phyloP scores from a whole-genome alignment of 1,139 yeast species.

The Groenewaldozyma auringiensis region DNA sequence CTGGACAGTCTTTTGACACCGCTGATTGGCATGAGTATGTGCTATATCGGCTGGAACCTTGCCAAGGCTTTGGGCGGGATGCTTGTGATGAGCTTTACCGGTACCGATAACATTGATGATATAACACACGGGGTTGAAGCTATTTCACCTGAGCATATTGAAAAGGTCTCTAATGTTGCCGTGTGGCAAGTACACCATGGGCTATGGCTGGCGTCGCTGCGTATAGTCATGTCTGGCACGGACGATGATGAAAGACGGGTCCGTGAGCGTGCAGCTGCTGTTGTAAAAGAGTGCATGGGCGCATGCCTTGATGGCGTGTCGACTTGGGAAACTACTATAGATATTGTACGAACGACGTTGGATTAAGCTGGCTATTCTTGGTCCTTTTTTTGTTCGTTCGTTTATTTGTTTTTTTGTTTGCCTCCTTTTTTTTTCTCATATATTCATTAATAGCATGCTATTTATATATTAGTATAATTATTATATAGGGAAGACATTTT shows the following conservation, averaged over 20 bases:
- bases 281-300: conserved; percentile 25
- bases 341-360: conserved; percentile 25
- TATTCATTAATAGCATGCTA: too few species aligned
- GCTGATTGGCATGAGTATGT: conserved; percentile 34
- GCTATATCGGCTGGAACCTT: conserved; percentile 36
- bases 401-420: too few species aligned
- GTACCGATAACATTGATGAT: conserved; percentile 29
- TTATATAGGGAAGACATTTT: too few species aligned
- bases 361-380: conserved; percentile 1
- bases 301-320: conserved; percentile 13
- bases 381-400: too few species aligned
- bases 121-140: conserved; percentile 22
- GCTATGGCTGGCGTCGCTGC: conserved; percentile 35
- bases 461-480: too few species aligned
- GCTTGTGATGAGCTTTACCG: conserved; percentile 39
- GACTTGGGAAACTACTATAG: conserved; percentile 37
- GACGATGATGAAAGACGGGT: conserved; percentile 30
- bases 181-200: conserved; percentile 40
- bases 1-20: conserved; percentile 34
- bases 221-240: conserved; percentile 29
- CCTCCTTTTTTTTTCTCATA: too few species aligned
- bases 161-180: conserved; percentile 28
- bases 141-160: conserved; percentile 23
- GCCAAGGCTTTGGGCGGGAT: conserved; percentile 37
- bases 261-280: conserved; percentile 26